Base-by-base conservation (phyloP, 495 filamentous ascomycete species). In the Neurospora tetraspora region DNA sequence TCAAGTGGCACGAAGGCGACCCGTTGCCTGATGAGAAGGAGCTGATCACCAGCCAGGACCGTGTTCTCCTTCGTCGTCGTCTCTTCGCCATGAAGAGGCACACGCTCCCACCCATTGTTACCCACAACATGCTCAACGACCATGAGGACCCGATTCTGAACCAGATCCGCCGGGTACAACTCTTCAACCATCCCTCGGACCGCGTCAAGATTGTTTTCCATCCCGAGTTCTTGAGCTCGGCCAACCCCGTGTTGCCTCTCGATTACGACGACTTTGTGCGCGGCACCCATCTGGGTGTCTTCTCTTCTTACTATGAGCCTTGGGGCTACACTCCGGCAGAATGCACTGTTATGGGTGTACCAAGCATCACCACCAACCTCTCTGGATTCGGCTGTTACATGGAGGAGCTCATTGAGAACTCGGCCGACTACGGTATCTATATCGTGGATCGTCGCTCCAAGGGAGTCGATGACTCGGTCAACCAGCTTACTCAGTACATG, bases 211-310 rank as follows among this genome's bases (percentile, higher is more conserved):
- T 99, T 74, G 86, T 99, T 76, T 99, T 99, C 88, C 96, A 99
- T 80, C 96, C 96, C 18, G 96, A 99, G 79, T 99, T 99, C 84
- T 85, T 99, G 68, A 97, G 93, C 84, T 95, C 94, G 9, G 92
- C 93, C 40, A 98, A 97, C 82, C 96, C 96, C 1, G 94, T 99
- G 23, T 86, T 99, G 16, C 95, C 96, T 6, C 84, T 99, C 75
- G 96, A 98, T 82, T 99, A 99, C 77, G 96, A 99, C 78, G 96
- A 99, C 79, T 99, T 99, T 79, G 96, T 99, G 59, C 94, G 96
- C 38, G 96, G 96, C 73, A 97, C 94, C 34, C 96, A 99, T 80
- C 80, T 99, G 78, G 96, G 96, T 71, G 90, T 99, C 59, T 99
- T 99, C 85, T 84, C 94, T 8, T 98, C 96, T 47, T 99, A 99